Base-by-base conservation (phyloP, 2,329 filamentous ascomycete species). In the Xylariaceae sp. region DNA sequence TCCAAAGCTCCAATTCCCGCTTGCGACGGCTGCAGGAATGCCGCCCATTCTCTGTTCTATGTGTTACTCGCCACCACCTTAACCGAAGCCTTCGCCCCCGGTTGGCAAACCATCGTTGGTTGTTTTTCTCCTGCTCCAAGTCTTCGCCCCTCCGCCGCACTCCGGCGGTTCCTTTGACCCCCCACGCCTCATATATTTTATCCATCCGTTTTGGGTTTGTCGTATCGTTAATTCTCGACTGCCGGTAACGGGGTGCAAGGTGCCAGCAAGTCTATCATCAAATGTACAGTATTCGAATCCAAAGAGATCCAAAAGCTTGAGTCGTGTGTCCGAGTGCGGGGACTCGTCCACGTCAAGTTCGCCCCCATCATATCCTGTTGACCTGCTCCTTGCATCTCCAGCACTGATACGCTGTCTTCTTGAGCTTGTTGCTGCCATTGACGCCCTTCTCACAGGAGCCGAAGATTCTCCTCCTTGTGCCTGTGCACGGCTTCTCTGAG, bases 351-450 rank as follows among this genome's bases (percentile, higher is more conserved):
- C 46, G 36, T 36, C 34, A 49, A 43, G 16, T 54, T 59, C 34
- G 57, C n/a, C n/a, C 36, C 44, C 56, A 56, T n/a, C 63, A 49
- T 34, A 60, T 45, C 29, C 58, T 26, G n/a, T 57, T 47, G 42
- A 49, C 54, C 30, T 61, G 61, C 18, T 72, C 69, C 42, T 66
- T 71, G 59, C 72, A 75, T n/a, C 64, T 57, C 70, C 72, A 74
- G 54, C 72, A 74, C 44, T 66, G 64, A 32, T 69, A 65, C n/a
- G 58, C 58, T 5, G 67, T 70, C 12, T 60, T 63, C 54, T 63
- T 70, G 15, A 61, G 62, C 54, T 65, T 58, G 37, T 51, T 52
- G 13, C 51, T 65, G 43, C 55, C 70, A 32, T 58, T 59, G 5
- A 70, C 59, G 0, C 68, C 70, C 10, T 58, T 63, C n/a, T 69